Evolutionary conservation across 2,329 filamentous ascomycete genomes (phyloP).

Genomic region (Verticillium zaregamsianum): DNA sequence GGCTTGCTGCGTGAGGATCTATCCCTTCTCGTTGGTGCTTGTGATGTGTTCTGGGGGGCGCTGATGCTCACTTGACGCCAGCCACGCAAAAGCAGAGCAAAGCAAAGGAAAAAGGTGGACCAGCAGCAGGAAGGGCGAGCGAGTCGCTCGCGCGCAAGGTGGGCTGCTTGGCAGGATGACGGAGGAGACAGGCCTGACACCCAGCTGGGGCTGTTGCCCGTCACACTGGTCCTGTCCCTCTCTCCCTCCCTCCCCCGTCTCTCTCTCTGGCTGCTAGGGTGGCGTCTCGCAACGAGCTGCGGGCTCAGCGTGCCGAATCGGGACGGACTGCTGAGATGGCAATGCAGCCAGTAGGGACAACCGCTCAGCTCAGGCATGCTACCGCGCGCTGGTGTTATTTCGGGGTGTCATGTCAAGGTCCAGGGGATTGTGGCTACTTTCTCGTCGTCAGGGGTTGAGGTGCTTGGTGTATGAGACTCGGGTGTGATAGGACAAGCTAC

Average conservation of each 20-base stretch:
- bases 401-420: not conserved
- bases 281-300: not conserved
- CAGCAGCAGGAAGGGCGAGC: not conserved
- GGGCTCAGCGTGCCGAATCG: not conserved
- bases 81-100: not conserved
- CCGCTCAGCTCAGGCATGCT: not conserved
- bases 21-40: not conserved
- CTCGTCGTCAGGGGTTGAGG: not conserved
- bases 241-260: not conserved
- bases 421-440: not conserved
- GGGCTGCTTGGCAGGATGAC: not conserved
- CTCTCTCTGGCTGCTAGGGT: not conserved
- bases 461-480: not conserved
- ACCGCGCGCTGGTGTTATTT: not conserved
- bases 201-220: not conserved
- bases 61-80: not conserved
- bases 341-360: not conserved
- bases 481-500: not conserved
- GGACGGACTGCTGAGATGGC: not conserved
- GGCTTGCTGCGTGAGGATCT: not conserved
- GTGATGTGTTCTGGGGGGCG: not conserved
- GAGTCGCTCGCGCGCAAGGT: not conserved
- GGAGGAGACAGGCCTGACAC: not conserved
- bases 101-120: not conserved
- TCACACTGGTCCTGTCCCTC: not conserved